These are phyloP conservation scores for Meripilus lineatus DNA, from an alignment of 1,284 basidiomycete species.

Conservation along the genomic window DNA sequence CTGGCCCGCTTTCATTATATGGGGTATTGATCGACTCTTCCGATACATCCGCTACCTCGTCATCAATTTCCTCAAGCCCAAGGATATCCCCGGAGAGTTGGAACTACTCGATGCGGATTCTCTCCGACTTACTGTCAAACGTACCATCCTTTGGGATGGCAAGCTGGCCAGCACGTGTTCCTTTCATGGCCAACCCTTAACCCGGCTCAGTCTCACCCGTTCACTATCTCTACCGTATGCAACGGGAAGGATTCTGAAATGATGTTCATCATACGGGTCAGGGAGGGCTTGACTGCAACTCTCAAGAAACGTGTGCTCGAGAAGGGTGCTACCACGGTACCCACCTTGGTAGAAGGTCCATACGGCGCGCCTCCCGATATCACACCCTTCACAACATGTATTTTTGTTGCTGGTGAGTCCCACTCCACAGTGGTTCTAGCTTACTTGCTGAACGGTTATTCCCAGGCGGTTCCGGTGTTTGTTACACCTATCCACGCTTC, in stretches of 20 bases:
- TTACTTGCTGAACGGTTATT: no score
- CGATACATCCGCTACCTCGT: conserved; percentile 30
- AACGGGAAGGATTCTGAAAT: conserved; percentile 23
- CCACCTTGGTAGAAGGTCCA: conserved; percentile 48
- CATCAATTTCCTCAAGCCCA: conserved; percentile 29
- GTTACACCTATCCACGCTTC: conserved; percentile 45
- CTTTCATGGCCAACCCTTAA: conserved; percentile 42
- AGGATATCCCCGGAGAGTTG: conserved; percentile 23
- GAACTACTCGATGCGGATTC: conserved; percentile 34
- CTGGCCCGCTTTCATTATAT: conserved; percentile 37
- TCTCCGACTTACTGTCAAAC: conserved; percentile 32
- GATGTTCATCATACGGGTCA: conserved; percentile 46
- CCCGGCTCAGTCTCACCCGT: conserved; percentile 49
- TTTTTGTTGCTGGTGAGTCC: conserved; percentile 48
- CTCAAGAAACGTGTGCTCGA: conserved; percentile 30
- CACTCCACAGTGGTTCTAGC: neutral
- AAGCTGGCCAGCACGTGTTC: conserved; percentile 54
- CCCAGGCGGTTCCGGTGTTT: conserved; percentile 45
- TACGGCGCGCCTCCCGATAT: conserved; percentile 46
- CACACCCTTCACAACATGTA: conserved; percentile 35
- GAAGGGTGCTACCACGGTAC: conserved; percentile 23
- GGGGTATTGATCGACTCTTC: conserved; percentile 38
- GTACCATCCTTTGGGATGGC: conserved; percentile 38
- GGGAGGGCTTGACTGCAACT: conserved; percentile 44
- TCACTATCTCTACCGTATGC: conserved; percentile 45